Evolutionary conservation across 495 filamentous ascomycete genomes (phyloP), one percentile per base, ranked within the genome.

Genomic region (Saxophila tyrrhenica): DNA sequence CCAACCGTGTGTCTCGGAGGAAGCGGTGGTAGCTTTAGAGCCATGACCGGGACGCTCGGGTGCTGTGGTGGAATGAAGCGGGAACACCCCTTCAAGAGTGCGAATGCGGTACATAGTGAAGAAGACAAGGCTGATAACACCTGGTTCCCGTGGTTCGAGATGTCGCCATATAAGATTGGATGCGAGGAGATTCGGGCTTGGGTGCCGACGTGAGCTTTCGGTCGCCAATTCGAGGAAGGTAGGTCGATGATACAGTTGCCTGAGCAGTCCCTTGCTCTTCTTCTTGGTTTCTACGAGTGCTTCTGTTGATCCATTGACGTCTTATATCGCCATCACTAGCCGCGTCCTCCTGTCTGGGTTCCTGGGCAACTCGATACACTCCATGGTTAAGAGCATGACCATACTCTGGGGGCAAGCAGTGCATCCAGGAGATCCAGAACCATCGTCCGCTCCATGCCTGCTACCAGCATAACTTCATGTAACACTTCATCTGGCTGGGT

Each of bases 121-220:
- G 55, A 61, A 32, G 43, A 46, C 10, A 53, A 65, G 38, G 52
- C 49, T 17, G 60, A 67, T 47, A 60, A 67, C 52, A 44, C 64
- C 11, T 65, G 63, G 62, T 67, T 63, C 44, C 63, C 65, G 51
- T 67, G 64, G 62, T 64, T 59, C 52, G 64, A 67, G 24, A 57
- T 63, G 54, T 63, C 60, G 1, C 64, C 64, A 1, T 67, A 61
- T 47, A 62, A 67, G 50, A 45, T 67, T 23, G 64, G 64, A n/a
- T 65, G 64, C 52, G 64, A 67, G 39, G 64, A 67, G 46, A 57
- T 65, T 11, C 25, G 62, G 47, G 60, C 64, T 1, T 67, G 60
- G 60, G 58, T 60, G 9, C 64, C 64, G 7, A 67, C 64, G 15
- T 67, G 64, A 62, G 64, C 54, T 2, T 67, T 67, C 51, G 64